Evolutionary conservation across 2,329 filamentous ascomycete species (phyloP).

Genomic region (Thielaviopsis punctulata): DNA sequence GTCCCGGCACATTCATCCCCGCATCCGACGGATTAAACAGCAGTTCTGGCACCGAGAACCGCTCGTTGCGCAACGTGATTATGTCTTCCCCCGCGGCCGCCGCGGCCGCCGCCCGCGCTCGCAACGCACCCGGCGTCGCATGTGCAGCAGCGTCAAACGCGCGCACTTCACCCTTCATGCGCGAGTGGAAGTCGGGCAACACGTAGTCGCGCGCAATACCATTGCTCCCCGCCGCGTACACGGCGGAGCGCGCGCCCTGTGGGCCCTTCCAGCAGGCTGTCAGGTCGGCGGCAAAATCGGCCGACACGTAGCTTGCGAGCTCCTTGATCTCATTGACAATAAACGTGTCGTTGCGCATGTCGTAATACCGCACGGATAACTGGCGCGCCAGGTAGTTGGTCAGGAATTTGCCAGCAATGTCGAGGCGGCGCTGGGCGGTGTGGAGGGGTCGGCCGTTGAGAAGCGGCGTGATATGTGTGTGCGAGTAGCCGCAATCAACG

Average conservation of each 20-base stretch:
- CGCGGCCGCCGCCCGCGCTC: slow-evolving; percentile 27
- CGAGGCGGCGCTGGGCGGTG: slow-evolving; percentile 63
- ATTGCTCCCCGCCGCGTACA: slow-evolving; percentile 28
- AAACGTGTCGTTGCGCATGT: slow-evolving; percentile 85
- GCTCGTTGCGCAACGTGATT: slow-evolving; percentile 76
- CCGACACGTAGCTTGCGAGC: slow-evolving; percentile 63
- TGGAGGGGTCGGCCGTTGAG: slow-evolving; percentile 69
- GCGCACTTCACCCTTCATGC: slow-evolving; percentile 48
- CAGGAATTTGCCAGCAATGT: slow-evolving; percentile 81
- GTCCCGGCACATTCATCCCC: slow-evolving; percentile 65
- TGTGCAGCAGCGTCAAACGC: slow-evolving; percentile 57
- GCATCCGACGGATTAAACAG: slow-evolving; percentile 77
- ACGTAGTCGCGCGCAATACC: slow-evolving; percentile 79
- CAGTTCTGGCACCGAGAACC: slow-evolving; percentile 78
- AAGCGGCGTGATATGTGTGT: slow-evolving; percentile 78
- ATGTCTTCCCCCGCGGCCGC: slow-evolving; percentile 49
- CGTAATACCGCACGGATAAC: slow-evolving; percentile 79
- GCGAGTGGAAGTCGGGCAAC: slow-evolving; percentile 57
- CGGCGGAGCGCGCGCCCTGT: slow-evolving; percentile 33
- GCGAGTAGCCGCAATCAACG: slow-evolving; percentile 82
- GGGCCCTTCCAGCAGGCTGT: slow-evolving; percentile 74
- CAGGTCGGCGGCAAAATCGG: slow-evolving; percentile 60
- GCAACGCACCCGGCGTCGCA: slow-evolving; percentile 24
- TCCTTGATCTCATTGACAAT: slow-evolving; percentile 97
- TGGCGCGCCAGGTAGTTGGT: slow-evolving; percentile 86